Percentiles rank a stretch among this genome's conserved stretches.
phyloP scores from a whole-genome alignment of 2,329 filamentous ascomycete genomes.

The Boeremia exigua region DNA sequence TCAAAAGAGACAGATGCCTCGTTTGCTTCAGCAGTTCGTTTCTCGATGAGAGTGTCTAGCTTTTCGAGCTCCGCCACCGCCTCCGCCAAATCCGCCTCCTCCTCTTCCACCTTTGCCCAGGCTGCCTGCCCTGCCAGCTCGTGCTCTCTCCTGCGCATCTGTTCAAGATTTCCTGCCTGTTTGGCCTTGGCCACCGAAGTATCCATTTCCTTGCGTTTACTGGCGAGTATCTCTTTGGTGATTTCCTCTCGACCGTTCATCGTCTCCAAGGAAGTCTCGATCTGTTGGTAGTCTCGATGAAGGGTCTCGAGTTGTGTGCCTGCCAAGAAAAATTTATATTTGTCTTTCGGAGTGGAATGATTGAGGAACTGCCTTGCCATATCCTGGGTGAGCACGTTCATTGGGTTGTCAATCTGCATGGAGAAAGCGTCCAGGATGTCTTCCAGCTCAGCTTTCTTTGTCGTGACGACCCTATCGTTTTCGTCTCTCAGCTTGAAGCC shows the following conservation, averaged over 20 bases:
- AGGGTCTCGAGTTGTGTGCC: conserved; percentile 93
- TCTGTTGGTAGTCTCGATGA: conserved; percentile 86
- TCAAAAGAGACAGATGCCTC: conserved; percentile 52
- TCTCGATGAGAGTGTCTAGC: conserved; percentile 57
- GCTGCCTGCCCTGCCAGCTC: conserved; percentile 71
- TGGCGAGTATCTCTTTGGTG: conserved; percentile 67
- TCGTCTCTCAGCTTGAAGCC: conserved; percentile 87
- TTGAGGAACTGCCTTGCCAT: conserved; percentile 93
- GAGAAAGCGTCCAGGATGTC: conserved; percentile 93
- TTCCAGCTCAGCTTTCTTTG: conserved; percentile 84
- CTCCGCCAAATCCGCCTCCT: conserved; percentile 61
- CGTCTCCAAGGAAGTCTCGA: conserved; percentile 78
- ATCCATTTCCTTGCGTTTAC: conserved; percentile 64
- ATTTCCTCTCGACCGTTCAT: conserved; percentile 69
- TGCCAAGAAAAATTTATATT: conserved; percentile 96
- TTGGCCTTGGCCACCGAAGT: conserved; percentile 70
- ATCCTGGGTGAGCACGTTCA: conserved; percentile 95
- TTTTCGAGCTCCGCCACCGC: conserved; percentile 36
- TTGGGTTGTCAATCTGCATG: conserved; percentile 93
- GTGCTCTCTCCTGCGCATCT: conserved; percentile 66
- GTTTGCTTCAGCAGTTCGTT: conserved; percentile 54
- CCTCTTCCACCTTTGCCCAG: conserved; percentile 86
- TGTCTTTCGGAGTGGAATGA: conserved; percentile 78
- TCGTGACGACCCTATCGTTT: conserved; percentile 74
- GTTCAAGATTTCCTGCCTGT: conserved; percentile 69